Evolutionary conservation across 805 yeast genomes (phyloP).

Genomic region (Sugiyamaella valdiviana): DNA sequence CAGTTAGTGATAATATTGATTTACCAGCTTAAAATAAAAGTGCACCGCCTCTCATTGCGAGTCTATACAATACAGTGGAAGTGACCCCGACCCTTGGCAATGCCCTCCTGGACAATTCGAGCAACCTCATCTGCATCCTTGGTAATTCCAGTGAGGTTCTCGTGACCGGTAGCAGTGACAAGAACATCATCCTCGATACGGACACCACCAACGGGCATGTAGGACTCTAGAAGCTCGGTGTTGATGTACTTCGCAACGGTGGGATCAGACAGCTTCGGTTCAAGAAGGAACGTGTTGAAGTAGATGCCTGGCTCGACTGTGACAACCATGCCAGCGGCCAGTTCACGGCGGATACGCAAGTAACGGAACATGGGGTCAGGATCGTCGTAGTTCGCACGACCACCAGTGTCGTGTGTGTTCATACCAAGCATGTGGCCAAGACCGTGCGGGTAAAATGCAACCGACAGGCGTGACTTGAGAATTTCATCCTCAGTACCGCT

Average conservation of each 20-base stretch:
- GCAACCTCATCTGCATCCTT: slow-evolving; percentile 81
- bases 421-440: slow-evolving; percentile 88
- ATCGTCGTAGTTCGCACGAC: slow-evolving; percentile 78
- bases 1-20: no score
- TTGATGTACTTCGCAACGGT: slow-evolving; percentile 54
- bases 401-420: slow-evolving; percentile 97
- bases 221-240: slow-evolving; percentile 59
- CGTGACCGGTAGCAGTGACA: slow-evolving; percentile 69
- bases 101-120: slow-evolving; percentile 65
- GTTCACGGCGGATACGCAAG: slow-evolving; percentile 70
- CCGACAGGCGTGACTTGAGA: slow-evolving; percentile 61
- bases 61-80: slow-evolving; percentile 52
- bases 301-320: slow-evolving; percentile 96
- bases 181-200: slow-evolving; percentile 91
- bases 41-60: not conserved
- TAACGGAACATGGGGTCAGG: slow-evolving; percentile 69
- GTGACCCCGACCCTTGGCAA: slow-evolving; percentile 48
- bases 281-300: slow-evolving; percentile 76
- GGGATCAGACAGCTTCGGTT: slow-evolving; percentile 45
- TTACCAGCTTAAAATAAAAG: not conserved
- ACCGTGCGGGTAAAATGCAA: slow-evolving; percentile 90
- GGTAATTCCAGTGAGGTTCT: slow-evolving; percentile 75
- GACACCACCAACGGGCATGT: slow-evolving; percentile 92
- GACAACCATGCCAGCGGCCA: slow-evolving; percentile 73
- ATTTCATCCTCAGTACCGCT: slow-evolving; percentile 55